Evolutionary conservation across 495 filamentous ascomycete genomes (phyloP).

Genomic region (Podospora appendiculata): DNA sequence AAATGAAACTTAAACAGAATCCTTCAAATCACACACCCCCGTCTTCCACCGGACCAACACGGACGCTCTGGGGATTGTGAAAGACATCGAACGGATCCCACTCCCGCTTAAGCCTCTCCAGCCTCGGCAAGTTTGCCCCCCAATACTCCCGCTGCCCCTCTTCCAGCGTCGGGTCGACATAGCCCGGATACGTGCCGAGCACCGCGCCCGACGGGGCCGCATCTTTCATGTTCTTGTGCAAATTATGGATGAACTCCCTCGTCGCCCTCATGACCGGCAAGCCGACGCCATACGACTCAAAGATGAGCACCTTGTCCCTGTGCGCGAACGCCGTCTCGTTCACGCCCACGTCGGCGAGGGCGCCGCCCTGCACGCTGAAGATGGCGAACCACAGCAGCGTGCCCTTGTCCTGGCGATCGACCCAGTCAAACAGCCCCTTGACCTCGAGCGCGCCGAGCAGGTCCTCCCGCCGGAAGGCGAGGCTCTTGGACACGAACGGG

Average conservation of each 20-base stretch:
- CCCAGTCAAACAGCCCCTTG: constrained; percentile 40
- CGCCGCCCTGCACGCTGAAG: constrained; percentile 48
- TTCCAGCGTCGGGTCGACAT: constrained; percentile 55
- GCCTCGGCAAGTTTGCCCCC: constrained; percentile 38
- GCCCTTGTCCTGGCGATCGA: constrained; percentile 39
- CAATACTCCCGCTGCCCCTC: constrained; percentile 50
- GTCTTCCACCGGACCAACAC: neutral
- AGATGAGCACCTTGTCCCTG: constrained; percentile 50
- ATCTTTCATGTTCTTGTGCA: constrained; percentile 34
- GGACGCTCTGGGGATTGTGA: constrained; percentile 58
- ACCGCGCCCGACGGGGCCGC: constrained; percentile 26
- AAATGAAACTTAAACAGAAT: neutral
- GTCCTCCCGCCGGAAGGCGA: constrained; percentile 42
- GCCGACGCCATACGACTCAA: constrained; percentile 51
- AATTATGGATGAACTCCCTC: constrained; percentile 38
- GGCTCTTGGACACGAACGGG: constrained; percentile 46
- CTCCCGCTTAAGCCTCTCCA: constrained; percentile 44
- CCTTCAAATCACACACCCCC: neutral
- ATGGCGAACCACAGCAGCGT: constrained; percentile 49
- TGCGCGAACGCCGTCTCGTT: constrained; percentile 50
- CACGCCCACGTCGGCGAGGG: constrained; percentile 35
- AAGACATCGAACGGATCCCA: constrained; percentile 51
- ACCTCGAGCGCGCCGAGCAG: constrained; percentile 32
- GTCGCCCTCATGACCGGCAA: constrained; percentile 34
- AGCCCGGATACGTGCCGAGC: constrained; percentile 56